phyloP scores from a whole-genome alignment of 257 asterid species.

The Mitragyna speciosa region DNA sequence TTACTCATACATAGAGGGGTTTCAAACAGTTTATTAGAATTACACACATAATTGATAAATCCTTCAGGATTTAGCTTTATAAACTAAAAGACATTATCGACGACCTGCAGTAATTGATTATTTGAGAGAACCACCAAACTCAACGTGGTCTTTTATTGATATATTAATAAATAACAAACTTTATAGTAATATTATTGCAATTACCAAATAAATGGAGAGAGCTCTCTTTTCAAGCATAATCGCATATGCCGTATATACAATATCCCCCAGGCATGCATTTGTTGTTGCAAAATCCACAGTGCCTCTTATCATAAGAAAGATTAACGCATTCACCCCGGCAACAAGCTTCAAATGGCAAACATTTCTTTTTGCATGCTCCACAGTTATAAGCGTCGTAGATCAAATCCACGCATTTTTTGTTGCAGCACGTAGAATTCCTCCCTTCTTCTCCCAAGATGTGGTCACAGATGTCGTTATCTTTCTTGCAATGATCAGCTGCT shows the following conservation, averaged over 20 bases:
- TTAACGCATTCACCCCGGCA: slow-evolving; percentile 50
- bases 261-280: slow-evolving; percentile 29
- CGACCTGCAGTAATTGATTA: background rate
- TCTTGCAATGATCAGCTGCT: slow-evolving; percentile 34
- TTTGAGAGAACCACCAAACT: slow-evolving; percentile 13
- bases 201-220: background rate
- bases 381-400: slow-evolving; percentile 31
- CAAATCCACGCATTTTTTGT: slow-evolving; percentile 42
- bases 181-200: background rate
- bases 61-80: background rate
- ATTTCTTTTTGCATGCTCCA: slow-evolving; percentile 42
- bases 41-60: slow-evolving; percentile 3
- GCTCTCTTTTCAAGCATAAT: slow-evolving; percentile 32
- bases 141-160: slow-evolving; percentile 24
- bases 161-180: slow-evolving; percentile 18
- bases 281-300: slow-evolving; percentile 43
- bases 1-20: background rate
- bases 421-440: slow-evolving; percentile 40
- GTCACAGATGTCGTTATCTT: slow-evolving; percentile 31
- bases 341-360: slow-evolving; percentile 29
- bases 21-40: background rate
- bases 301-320: slow-evolving; percentile 36
- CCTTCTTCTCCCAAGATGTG: slow-evolving; percentile 13
- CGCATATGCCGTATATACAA: slow-evolving; percentile 43
- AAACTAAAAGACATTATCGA: background rate